Base-by-base conservation (phyloP, 768 basidiomycete genomes). In the Albatrellus ellisii region DNA sequence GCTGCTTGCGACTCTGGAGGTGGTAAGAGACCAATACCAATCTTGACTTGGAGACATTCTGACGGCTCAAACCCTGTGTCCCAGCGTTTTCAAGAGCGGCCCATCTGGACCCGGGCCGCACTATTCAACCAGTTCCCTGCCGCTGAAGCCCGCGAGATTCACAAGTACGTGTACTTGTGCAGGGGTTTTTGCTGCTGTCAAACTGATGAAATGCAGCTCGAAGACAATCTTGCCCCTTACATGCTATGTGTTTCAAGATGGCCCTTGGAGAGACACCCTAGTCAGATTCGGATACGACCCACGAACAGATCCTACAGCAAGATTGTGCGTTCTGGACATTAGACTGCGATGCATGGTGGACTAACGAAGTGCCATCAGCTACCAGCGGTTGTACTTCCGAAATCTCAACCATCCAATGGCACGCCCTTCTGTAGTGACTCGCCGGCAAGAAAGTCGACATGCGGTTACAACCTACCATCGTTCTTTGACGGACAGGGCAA, bases 281-380 rank as follows among this genome's bases (percentile, higher is more conserved):
- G 70, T 97, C 26, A 75, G 77, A 34, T 81, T 90, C 44, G 77
- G 80, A 10, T 98, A 91, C 54, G 95, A 99, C 54, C 95, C 95
- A 7, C 69, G 92, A 29, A 72, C 70, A 52, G 72, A 86, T 46
- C 68, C 70, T 2, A 62, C 68, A 37, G 79, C 87, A 15, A 70
- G 86, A 49, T 75, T 90, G 92, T 92, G 49, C 49, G 84, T n/a
- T 24, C 28, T 26, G 36, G 34, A 8, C 17, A 31, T 14, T 18
- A 33, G 27, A 26, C n/a, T 9, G 18, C 37, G 3, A 0, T 18
- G 14, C 41, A 9, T 18, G 24, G 22, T 38, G 17, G 18, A 4
- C 21, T 20, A 7, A 20, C 22, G 24, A 12, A 3, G n/a, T 22
- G 44, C n/a, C n/a, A 39, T 31, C 52, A 95, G 94, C 49, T 99